Evolutionary conservation across 345 rosid genomes (phyloP).

Genomic region (Heritiera littoralis): DNA sequence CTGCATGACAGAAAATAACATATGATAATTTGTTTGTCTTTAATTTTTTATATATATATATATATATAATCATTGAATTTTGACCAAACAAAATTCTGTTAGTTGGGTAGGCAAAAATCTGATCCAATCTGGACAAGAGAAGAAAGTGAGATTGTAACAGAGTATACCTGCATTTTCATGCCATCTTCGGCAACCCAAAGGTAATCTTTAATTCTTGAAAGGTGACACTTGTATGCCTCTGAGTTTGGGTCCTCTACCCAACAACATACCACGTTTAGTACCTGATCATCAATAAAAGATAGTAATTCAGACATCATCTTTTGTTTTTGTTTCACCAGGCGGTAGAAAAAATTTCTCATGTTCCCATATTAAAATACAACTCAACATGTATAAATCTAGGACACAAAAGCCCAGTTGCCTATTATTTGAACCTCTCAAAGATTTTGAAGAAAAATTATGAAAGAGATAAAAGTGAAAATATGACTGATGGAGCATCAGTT

Average conservation of each 20-base stretch:
- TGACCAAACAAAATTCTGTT: not conserved
- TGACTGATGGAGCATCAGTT: too few relatives aligned
- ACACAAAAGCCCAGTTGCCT: too few relatives aligned
- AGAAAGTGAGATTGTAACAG: not conserved
- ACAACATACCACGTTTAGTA: conserved; percentile 57
- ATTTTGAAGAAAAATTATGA: too few relatives aligned
- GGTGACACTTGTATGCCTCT: conserved; percentile 49
- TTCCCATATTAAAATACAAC: too few relatives aligned
- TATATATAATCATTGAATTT: not conserved
- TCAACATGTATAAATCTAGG: too few relatives aligned
- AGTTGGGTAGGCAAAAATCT: not conserved
- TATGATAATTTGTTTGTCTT: not conserved
- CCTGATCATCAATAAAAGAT: conserved; percentile 25
- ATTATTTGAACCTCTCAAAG: too few relatives aligned
- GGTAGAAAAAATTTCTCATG: not conserved
- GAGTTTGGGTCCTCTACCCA: conserved; percentile 65
- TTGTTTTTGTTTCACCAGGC: not conserved
- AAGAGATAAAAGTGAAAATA: too few relatives aligned
- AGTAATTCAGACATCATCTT: not conserved
- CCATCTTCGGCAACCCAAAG: conserved; percentile 72
- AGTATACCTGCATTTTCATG: conserved; percentile 64
- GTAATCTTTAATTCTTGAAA: conserved; percentile 57
- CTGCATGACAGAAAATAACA: conserved; percentile 27
- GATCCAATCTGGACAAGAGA: not conserved
- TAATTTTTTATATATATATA: too few relatives aligned